Evolutionary conservation across 1,284 basidiomycete species (phyloP), one percentile per base, ranked within the genome.

Genomic region (Inonotus hispidus): DNA sequence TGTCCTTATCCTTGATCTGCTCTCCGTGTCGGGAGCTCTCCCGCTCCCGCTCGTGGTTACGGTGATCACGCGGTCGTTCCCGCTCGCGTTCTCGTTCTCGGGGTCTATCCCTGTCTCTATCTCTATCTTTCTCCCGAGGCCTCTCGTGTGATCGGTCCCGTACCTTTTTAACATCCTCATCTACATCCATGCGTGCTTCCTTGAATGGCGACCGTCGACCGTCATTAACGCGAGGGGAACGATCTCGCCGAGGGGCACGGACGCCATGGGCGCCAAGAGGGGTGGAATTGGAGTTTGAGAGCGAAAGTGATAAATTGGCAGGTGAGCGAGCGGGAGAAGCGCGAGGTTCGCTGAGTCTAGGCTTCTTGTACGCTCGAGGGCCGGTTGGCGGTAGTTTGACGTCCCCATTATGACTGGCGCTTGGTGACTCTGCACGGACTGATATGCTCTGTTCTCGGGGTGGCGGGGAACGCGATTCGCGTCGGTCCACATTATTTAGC

Each of bases 281-380:
- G 7, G 37, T 57, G 16, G 63, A 49, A 37, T 53, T 64, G 10
- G 63, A 53, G 43, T 53, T 64, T 32, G 53, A 52, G 29, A 45
- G 41, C 4, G 60, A 35, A n/a, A 54, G 37, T 38, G 54, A 39
- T 14, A 59, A 58, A 32, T 58, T 39, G 27, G 50, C 43, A 23
- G 53, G 32, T n/a, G 73, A 67, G 65, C 71, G 65, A 32, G 76
- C 71, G 11, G 82, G 78, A 2, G 77, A 78, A 13, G 72, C 67
- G 61, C 80, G 81, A 5, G 77, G 53, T 37, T 87, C 85, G 8
- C 84, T 82, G 5, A 90, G 74, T 11, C 88, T 83, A 16, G 83
- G 83, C 68, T 87, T 88, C 76, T 90, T 91, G 71, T 88, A 79
- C 19, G 87, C 87, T 54, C 89, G 82, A 2, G 89, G 89, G 16